phyloP scores from a whole-genome alignment of 2,329 filamentous ascomycete genomes.

The Boeremia exigua region DNA sequence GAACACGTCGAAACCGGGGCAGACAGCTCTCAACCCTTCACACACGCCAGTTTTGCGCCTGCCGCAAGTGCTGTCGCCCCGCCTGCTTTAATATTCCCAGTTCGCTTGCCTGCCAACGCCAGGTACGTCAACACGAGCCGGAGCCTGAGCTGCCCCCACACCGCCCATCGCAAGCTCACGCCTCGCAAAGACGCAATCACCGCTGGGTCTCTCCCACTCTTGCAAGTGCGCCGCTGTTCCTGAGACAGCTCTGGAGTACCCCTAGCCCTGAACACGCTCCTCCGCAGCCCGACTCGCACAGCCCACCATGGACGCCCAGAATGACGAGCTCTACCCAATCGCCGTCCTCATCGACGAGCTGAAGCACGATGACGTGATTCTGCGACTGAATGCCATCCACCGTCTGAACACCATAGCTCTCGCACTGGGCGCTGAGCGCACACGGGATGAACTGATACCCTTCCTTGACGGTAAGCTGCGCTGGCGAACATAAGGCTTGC shows the following conservation, averaged over 20 bases:
- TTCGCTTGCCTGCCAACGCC: slow-evolving; percentile 37
- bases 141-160: slow-evolving; percentile 31
- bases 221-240: slow-evolving; percentile 19
- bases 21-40: slow-evolving; percentile 19
- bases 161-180: slow-evolving; percentile 33
- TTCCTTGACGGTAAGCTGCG: slow-evolving; percentile 88
- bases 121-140: slow-evolving; percentile 46
- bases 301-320: slow-evolving; percentile 83
- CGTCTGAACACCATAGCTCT: slow-evolving; percentile 97
- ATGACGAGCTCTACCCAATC: slow-evolving; percentile 99
- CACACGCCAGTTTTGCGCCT: slow-evolving; percentile 11
- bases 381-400: slow-evolving; percentile 98
- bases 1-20: slow-evolving; percentile 18
- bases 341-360: slow-evolving; percentile 99
- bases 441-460: slow-evolving; percentile 96
- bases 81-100: slow-evolving; percentile 29
- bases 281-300: slow-evolving; percentile 26
- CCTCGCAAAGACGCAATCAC: slow-evolving; percentile 1
- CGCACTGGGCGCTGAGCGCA: slow-evolving; percentile 92
- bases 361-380: slow-evolving; percentile 99
- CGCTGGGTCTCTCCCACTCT: slow-evolving; percentile 14
- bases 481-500: neutral
- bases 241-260: slow-evolving; percentile 24
- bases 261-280: slow-evolving; percentile 27
- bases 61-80: slow-evolving; percentile 19